phyloP scores from a whole-genome alignment of 345 rosid species.

The Reutealis trisperma region DNA sequence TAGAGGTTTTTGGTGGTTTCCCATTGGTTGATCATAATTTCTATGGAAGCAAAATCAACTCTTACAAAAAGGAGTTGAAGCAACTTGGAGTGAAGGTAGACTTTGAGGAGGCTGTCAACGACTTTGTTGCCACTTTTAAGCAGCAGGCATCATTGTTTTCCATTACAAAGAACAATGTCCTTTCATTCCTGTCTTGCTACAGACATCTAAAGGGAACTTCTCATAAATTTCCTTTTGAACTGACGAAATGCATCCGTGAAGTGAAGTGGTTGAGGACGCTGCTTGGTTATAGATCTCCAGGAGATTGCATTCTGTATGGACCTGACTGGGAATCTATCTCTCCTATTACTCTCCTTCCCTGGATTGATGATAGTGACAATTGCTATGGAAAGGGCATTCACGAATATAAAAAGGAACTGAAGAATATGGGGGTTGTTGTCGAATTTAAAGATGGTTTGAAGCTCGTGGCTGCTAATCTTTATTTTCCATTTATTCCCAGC shows the following conservation, averaged over 20 bases:
- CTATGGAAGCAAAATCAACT: slow-evolving; percentile 38
- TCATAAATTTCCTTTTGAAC: slow-evolving; percentile 30
- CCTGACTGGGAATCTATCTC: slow-evolving; percentile 56
- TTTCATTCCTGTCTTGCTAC: slow-evolving; percentile 48
- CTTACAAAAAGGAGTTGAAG: slow-evolving; percentile 43
- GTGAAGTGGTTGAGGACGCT: slow-evolving; percentile 58
- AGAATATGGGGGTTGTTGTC: slow-evolving; percentile 42
- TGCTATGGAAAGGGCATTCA: slow-evolving; percentile 51
- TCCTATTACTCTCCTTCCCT: slow-evolving; percentile 54
- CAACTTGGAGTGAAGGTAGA: slow-evolving; percentile 49
- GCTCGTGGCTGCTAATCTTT: slow-evolving; percentile 44
- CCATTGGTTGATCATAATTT: slow-evolving; percentile 42
- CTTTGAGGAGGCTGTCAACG: slow-evolving; percentile 44
- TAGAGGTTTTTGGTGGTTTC: slow-evolving; percentile 47
- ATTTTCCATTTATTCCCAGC: slow-evolving; percentile 34
- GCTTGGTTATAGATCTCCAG: slow-evolving; percentile 55
- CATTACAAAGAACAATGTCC: slow-evolving; percentile 35
- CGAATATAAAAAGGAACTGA: slow-evolving; percentile 48
- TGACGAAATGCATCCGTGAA: slow-evolving; percentile 39
- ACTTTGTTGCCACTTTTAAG: slow-evolving; percentile 40
- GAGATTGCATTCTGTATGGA: slow-evolving; percentile 56
- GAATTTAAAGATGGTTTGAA: slow-evolving; percentile 47
- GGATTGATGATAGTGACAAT: slow-evolving; percentile 49
- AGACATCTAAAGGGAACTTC: slow-evolving; percentile 30
- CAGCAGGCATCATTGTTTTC: slow-evolving; percentile 33